Base-by-base conservation (phyloP, 1,284 basidiomycete genomes). In the Jaminaea rosea region DNA sequence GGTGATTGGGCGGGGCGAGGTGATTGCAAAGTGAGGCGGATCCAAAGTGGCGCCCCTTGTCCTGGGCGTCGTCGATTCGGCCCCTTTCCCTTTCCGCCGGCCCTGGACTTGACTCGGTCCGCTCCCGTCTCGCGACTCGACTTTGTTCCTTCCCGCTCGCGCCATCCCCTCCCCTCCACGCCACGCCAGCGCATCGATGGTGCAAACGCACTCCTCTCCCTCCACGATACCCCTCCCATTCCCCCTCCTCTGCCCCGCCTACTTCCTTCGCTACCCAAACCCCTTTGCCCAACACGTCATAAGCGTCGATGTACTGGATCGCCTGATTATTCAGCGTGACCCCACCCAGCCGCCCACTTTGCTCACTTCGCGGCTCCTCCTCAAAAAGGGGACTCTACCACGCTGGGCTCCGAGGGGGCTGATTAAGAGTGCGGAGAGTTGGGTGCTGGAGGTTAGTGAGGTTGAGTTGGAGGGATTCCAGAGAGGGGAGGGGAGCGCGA, bases 221-320 rank as follows among this genome's bases (percentile, higher is more conserved):
- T 21, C 39, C 6, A 42, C 39, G 11, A 21, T 21, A n/a, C 39
- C 39, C 17, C 17, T 88, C 82, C 81, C 86, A 73, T 91, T 87
- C 87, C 81, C 87, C 52, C 89, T 89, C 56, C 87, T 93, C 51
- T 84, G 88, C 31, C 80, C 92, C 59, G 92, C 92, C 15, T 97
- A 88, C 79, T 90, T 92, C 69, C 80, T 96, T 57, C 86, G 94
- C 60, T 98, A 98, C 75, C 93, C 94, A 3, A 98, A 97, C 75
- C 92, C 93, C 37, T 88, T 88, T 66, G 88, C 93, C 5, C 81
- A 88, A 10, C 93, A 98, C 75, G 87, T 98, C 70, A 77, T 94
- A 55, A 89, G 89, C 7, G 91, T 89, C 79, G 93, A 97, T 78
- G 90, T 96, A 57, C 81, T 97, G 56, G 86, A 87, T 50, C 85